Percentiles rank a stretch among this genome's conserved stretches.
phyloP scores from a whole-genome alignment of 2,329 filamentous ascomycete genomes.

The Dactylellina parvicollis region DNA sequence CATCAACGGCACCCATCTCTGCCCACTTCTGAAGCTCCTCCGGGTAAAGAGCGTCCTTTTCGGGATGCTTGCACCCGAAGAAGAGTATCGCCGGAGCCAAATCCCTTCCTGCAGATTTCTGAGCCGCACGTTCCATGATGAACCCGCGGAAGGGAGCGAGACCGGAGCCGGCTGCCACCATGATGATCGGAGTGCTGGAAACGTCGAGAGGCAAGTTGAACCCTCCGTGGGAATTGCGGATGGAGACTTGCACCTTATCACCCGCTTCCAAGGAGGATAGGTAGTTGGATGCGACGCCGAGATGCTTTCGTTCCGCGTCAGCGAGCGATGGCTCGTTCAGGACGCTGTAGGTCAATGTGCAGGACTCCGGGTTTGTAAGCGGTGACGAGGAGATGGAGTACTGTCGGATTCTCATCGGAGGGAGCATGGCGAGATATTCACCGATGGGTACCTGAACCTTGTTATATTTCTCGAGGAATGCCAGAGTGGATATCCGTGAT shows the following conservation, averaged over 20 bases:
- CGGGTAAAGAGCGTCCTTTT: slow-evolving; percentile 70
- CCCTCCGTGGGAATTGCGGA: slow-evolving; percentile 63
- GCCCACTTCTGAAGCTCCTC: slow-evolving; percentile 71
- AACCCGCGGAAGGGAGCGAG: slow-evolving; percentile 73
- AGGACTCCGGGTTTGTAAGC: slow-evolving; percentile 67
- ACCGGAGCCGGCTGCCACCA: slow-evolving; percentile 67
- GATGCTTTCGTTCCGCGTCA: slow-evolving; percentile 64
- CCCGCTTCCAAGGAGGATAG: slow-evolving; percentile 66
- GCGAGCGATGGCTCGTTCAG: slow-evolving; percentile 68
- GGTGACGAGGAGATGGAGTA: slow-evolving; percentile 83
- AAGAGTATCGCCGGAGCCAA: slow-evolving; percentile 73
- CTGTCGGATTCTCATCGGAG: slow-evolving; percentile 80
- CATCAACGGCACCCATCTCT: slow-evolving; percentile 68
- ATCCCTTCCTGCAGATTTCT: slow-evolving; percentile 64
- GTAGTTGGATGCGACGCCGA: slow-evolving; percentile 72
- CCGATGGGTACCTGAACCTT: slow-evolving; percentile 71
- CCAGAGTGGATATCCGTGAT: slow-evolving; percentile 73
- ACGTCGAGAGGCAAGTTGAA: slow-evolving; percentile 66
- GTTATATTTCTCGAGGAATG: slow-evolving; percentile 74
- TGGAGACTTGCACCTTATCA: slow-evolving; percentile 62
- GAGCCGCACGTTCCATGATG: slow-evolving; percentile 69
- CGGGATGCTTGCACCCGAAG: slow-evolving; percentile 70
- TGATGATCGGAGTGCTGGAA: slow-evolving; percentile 66
- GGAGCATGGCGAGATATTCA: slow-evolving; percentile 75
- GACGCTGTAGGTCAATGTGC: slow-evolving; percentile 75